These are phyloP conservation scores for Sarcocystis neurona DNA, from an alignment of 169 alveolate species.

Conservation along the genomic window DNA sequence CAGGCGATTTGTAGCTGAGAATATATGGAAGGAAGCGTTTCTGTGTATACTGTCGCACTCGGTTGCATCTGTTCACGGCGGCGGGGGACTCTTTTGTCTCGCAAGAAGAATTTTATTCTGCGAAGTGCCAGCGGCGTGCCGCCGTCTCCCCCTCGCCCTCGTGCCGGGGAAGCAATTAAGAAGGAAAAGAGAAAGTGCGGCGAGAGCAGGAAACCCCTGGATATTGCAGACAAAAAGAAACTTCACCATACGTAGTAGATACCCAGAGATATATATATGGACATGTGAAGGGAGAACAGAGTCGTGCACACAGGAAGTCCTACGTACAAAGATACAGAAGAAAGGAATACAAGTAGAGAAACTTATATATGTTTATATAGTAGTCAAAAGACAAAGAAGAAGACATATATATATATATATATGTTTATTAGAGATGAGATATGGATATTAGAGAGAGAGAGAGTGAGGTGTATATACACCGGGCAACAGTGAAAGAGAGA, in stretches of 20 bases:
- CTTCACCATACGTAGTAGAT: no score
- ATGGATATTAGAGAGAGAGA: no score
- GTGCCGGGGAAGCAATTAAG: neutral
- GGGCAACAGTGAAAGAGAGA: neutral
- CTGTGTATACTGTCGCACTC: slow-evolving; percentile 9
- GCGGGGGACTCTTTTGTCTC: slow-evolving; percentile 77
- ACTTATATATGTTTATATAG: neutral
- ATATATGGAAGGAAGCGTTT: neutral
- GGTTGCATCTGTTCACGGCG: neutral
- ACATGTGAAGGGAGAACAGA: neutral
- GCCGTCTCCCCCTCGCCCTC: slow-evolving; percentile 82
- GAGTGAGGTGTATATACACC: neutral
- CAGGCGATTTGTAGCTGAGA: neutral
- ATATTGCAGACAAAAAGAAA: no score
- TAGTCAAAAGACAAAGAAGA: neutral
- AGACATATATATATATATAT: neutral
- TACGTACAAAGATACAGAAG: neutral
- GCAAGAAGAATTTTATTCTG: slow-evolving; percentile 75
- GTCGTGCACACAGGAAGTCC: neutral
- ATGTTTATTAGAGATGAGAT: neutral
- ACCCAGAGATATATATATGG: no score
- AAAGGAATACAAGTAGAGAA: neutral
- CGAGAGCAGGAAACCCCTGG: no score
- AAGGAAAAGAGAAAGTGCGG: no score
- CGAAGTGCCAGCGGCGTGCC: slow-evolving; percentile 83